These are phyloP conservation scores for Raddia distichophylla DNA, from an alignment of 176 grass and related monocot genomes.

Conservation along the genomic window DNA sequence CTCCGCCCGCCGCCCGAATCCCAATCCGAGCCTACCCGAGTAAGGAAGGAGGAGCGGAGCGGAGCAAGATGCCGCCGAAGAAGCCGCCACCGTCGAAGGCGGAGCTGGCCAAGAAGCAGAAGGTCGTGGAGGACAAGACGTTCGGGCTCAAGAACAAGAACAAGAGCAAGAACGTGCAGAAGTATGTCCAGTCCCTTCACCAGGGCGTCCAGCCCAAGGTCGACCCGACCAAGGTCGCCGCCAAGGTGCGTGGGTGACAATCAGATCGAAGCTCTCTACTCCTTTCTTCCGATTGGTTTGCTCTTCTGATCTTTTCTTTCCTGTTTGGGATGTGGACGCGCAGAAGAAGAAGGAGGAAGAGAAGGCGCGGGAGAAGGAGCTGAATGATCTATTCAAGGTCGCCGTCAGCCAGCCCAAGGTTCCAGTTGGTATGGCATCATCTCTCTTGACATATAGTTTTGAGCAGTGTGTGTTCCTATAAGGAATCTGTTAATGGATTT, in stretches of 20 bases:
- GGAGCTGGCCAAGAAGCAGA: slow-evolving; percentile 96
- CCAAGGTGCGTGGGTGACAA: slow-evolving; percentile 51
- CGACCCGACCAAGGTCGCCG: slow-evolving; percentile 68
- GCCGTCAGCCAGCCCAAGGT: slow-evolving; percentile 99
- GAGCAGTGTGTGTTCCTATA: not conserved
- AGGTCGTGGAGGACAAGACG: slow-evolving; percentile 98
- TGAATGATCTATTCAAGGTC: slow-evolving; percentile 98
- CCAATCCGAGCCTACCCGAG: not conserved
- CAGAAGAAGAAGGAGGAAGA: slow-evolving; percentile 99
- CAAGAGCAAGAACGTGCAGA: slow-evolving; percentile 99
- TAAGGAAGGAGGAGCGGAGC: not conserved
- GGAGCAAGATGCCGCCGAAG: slow-evolving; percentile 85
- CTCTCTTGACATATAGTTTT: not conserved
- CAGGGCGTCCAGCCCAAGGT: slow-evolving; percentile 82
- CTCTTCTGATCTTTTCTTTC: slow-evolving; percentile 10
- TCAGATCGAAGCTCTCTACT: slow-evolving; percentile 39
- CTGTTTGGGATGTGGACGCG: slow-evolving; percentile 38
- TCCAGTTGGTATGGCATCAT: slow-evolving; percentile 70
- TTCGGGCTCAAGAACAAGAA: slow-evolving; percentile 99
- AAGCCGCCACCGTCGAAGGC: slow-evolving; percentile 65
- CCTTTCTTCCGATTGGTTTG: slow-evolving; percentile 13
- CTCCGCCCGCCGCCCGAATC: slow-evolving; percentile 18
- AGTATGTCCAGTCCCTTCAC: slow-evolving; percentile 83
- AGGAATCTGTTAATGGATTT: not conserved
- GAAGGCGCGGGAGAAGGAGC: slow-evolving; percentile 93